These are phyloP conservation scores for Lantana camara DNA, from an alignment of 257 asterid species.

Conservation along the genomic window DNA sequence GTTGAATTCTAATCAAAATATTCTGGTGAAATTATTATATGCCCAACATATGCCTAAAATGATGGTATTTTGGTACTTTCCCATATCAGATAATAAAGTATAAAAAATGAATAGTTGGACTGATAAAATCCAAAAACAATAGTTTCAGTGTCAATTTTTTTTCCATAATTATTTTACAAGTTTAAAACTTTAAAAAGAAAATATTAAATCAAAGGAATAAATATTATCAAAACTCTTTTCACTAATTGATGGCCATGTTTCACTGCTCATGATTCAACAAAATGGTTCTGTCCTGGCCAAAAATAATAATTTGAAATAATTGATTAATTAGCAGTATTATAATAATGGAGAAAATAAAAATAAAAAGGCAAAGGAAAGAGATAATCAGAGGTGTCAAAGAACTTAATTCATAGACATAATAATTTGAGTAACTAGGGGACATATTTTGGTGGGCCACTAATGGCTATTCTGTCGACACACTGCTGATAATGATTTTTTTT, in stretches of 20 bases:
- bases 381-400: neutral
- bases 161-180: no score
- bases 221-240: no score
- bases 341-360: neutral
- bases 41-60: no score
- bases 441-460: constrained; percentile 27
- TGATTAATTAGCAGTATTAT: neutral
- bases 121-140: neutral
- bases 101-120: no score
- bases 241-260: neutral
- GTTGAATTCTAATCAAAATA: no score
- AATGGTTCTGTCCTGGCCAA: neutral
- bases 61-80: no score
- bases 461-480: constrained; percentile 30
- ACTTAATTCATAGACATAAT: constrained; percentile 17
- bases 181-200: no score
- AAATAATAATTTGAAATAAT: neutral
- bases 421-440: constrained; percentile 31
- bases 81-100: no score
- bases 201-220: no score
- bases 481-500: no score
- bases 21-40: no score
- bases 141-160: no score
- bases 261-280: neutral
- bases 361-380: neutral